These are phyloP conservation scores for Trichoderma polysporum DNA, from an alignment of 2,329 filamentous ascomycete species.

Conservation along the genomic window DNA sequence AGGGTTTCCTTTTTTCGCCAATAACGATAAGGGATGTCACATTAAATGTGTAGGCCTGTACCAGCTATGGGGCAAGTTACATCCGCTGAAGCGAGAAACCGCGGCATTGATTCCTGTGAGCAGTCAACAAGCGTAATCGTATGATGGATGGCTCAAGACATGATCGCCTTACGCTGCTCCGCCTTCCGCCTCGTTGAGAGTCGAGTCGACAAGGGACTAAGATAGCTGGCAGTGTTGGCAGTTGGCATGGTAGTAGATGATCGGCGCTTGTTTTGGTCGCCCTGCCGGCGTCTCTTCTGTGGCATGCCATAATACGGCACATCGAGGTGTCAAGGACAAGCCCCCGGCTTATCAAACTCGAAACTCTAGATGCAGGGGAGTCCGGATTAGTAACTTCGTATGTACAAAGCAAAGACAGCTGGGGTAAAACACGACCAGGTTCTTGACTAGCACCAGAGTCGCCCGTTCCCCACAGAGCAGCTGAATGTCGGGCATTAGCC, in stretches of 20 bases:
- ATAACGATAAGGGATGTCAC: not conserved
- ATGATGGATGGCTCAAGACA: not conserved
- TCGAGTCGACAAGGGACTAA: not conserved
- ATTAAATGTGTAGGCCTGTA: not conserved
- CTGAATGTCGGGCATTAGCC: conserved; percentile 10
- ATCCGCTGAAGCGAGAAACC: not conserved
- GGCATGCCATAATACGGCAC: not conserved
- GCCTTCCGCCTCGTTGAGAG: not conserved
- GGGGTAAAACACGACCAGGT: conserved; percentile 14
- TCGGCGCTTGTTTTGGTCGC: conserved; percentile 7
- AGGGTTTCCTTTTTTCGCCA: not conserved
- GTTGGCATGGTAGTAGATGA: not conserved
- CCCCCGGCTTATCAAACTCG: conserved; percentile 10
- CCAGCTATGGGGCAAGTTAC: not conserved
- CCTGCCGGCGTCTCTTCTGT: not conserved
- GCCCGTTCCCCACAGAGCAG: conserved; percentile 7
- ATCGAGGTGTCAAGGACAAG: not conserved
- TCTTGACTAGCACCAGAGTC: not conserved
- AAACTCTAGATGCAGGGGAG: not conserved
- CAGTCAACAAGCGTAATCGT: not conserved
- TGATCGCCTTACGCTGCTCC: not conserved
- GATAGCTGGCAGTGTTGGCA: not conserved
- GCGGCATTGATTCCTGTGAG: not conserved
- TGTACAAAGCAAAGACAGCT: not conserved
- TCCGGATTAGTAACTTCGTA: not conserved